Evolutionary conservation across 805 yeast species (phyloP), one percentile per base, ranked within the genome.

Genomic region (Zygosaccharomyces kombuchaensis): DNA sequence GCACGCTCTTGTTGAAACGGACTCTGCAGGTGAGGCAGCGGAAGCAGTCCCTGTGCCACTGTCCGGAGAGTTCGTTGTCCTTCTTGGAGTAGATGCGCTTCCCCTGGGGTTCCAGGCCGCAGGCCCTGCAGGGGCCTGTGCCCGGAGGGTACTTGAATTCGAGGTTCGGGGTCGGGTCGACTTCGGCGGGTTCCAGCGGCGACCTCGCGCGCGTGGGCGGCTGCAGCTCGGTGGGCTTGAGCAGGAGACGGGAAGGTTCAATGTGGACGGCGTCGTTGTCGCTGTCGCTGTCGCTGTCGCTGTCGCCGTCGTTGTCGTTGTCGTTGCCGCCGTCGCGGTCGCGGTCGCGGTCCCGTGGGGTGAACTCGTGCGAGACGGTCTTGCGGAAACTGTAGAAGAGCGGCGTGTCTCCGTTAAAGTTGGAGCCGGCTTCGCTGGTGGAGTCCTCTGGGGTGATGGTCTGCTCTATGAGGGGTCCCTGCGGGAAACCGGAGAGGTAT

Each of bases 11-110:
- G 52, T 71, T 73, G 65, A 86, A 85, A 31, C 65, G 66, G 1
- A 72, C 59, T 7, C 65, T 66, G 68, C 98, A 91, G 9, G 71
- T 65, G 14, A 73, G 67, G 70, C 99, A 93, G 10, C 70, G 69
- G 71, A 93, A 91, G 62, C 99, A 93, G 12, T 73, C 66, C 32
- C 95, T 74, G 62, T 93, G 99, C 98, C 98, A 93, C 62, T 89
- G 91, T 0, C 97, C 98, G 1, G 87, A 77, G 37, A 85, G 68
- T 58, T 82, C 89, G n/a, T 82, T 54, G 6, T 47, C 85, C 45
- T 85, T 86, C 55, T 82, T 84, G n/a, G 96, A 87, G 66, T 81
- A 84, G 14, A 91, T 84, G 0, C 93, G 74, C 58, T 83, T 87
- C 1, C 80, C 73, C 1, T 53, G 51, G 25, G 90, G 81, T n/a